phyloP scores from a whole-genome alignment of 441 rosid species.

The Oxalis stricta region DNA sequence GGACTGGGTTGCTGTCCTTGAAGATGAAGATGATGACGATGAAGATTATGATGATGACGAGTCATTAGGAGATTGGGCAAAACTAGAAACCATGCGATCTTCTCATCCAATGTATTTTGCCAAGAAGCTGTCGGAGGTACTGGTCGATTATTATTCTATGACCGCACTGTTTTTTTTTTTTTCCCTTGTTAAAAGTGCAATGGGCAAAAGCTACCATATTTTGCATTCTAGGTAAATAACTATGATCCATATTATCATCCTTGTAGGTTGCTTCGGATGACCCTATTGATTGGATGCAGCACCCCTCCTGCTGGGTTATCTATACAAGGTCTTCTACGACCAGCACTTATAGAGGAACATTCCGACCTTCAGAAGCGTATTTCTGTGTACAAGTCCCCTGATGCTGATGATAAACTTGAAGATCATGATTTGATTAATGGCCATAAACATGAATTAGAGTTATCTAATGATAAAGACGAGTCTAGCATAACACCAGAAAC shows the following conservation, averaged over 20 bases:
- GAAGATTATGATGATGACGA: constrained; percentile 50
- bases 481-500: constrained; percentile 19
- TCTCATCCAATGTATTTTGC: constrained; percentile 96
- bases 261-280: constrained; percentile 65
- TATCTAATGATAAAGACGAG: constrained; percentile 28
- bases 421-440: constrained; percentile 29
- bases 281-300: constrained; percentile 81
- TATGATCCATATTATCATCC: constrained; percentile 7
- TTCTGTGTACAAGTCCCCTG: constrained; percentile 21
- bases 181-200: neutral
- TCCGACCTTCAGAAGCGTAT: constrained; percentile 51
- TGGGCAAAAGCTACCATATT: neutral
- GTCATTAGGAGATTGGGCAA: constrained; percentile 77
- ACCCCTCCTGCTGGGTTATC: constrained; percentile 79
- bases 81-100: constrained; percentile 74
- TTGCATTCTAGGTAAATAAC: neutral
- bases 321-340: constrained; percentile 74
- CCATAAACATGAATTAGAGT: constrained; percentile 20
- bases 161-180: neutral
- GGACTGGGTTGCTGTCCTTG: constrained; percentile 69
- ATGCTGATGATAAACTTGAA: constrained; percentile 21
- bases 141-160: neutral
- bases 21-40: constrained; percentile 30
- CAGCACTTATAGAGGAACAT: constrained; percentile 59
- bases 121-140: constrained; percentile 66